Base-by-base conservation (phyloP, 2,329 filamentous ascomycete genomes). In the Hymenoscyphus linearis region DNA sequence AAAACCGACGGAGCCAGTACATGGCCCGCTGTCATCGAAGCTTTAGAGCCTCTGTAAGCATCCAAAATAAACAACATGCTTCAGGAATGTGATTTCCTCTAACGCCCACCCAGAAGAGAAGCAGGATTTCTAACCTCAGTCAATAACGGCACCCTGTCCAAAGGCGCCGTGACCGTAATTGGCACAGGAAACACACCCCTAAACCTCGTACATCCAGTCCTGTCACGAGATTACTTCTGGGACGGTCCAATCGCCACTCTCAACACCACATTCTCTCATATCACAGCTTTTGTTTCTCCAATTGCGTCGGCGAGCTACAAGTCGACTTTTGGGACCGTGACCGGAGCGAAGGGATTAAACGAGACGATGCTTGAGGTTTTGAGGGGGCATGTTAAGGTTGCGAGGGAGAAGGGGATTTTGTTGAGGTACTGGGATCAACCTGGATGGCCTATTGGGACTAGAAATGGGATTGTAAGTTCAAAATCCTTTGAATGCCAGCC, bases 391-490 rank as follows among this genome's bases (percentile, higher is more conserved):
- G 71, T 85, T 14, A 65, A 70, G 18, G 71, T 74, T 53, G 84
- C 69, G 52, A 81, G 84, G 65, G 70, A 67, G 12, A 76, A 78
- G 63, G 83, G 84, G 1, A 71, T 71, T 53, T 80, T 79, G 68
- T 76, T 80, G 4, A 74, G 85, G 57, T 87, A 86, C 67, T 87
- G 85, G 85, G 80, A 81, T 27, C 76, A 82, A 34, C 85, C 85
- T 0, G 72, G 70, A 9, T 86, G 84, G 84, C 84, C 84, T 2
- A 68, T 81, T 4, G 74, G 74, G 31, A 70, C 79, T 34, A 75
- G 84, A 55, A 81, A 86, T 69, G 75, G 75, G 27, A 73, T 58
- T 58, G 52, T 53, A 4, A 53, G 52, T 47, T 47, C n/a, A n/a
- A n/a, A n/a, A n/a, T n/a, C n/a, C n/a, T n/a, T n/a, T n/a, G n/a